Conservation (phyloP, 805 yeast species). For the Cephaloascus albidus region DNA sequence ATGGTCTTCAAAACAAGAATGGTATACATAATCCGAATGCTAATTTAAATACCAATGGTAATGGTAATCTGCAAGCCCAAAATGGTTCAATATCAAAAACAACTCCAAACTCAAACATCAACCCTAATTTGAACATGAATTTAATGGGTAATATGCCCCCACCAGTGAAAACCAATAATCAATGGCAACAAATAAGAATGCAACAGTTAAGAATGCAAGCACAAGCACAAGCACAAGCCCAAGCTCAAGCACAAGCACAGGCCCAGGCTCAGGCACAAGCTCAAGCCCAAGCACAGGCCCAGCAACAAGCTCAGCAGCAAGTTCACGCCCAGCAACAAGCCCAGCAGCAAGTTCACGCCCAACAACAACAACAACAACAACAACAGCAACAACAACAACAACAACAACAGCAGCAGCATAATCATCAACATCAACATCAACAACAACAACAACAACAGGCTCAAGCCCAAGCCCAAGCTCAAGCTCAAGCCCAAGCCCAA, state of each 20-base stretch:
- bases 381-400: constrained; percentile 1
- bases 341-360: constrained; percentile 1
- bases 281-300: constrained; percentile 2
- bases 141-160: not conserved
- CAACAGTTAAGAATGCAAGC: constrained; percentile 1
- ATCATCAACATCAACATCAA: not conserved
- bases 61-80: no score
- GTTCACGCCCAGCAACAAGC: constrained; percentile 2
- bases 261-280: constrained; percentile 1
- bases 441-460: constrained; percentile 3
- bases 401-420: not conserved
- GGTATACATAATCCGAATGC: not conserved
- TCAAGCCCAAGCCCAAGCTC: constrained; percentile 7
- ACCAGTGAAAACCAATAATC: not conserved
- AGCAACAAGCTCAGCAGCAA: constrained; percentile 4
- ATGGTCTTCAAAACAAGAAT: not conserved
- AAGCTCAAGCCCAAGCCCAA: constrained; percentile 17
- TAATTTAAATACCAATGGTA: no score
- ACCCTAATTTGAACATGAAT: not conserved
- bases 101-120: constrained; percentile 1
- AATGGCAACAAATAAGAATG: not conserved
- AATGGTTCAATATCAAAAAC: no score
- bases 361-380: constrained; percentile 4
- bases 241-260: constrained; percentile 1
- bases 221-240: constrained; percentile 2